Conservation (phyloP, 1,284 basidiomycete species). For the Leccinum brunneo-olivaceum region DNA sequence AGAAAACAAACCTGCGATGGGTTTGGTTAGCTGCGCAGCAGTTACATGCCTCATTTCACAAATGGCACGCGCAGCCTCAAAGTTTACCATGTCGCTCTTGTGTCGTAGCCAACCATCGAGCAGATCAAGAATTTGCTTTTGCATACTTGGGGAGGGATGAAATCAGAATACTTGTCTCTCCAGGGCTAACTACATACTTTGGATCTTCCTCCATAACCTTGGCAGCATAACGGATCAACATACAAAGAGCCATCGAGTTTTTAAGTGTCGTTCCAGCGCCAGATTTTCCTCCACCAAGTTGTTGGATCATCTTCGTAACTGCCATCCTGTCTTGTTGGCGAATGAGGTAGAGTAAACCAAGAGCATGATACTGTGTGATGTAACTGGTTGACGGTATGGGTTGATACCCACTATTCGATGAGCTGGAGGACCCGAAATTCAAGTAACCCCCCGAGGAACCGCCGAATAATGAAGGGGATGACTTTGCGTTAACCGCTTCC, state of each 20-base stretch:
- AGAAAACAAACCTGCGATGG: slow-evolving; percentile 69
- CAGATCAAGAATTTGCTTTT: slow-evolving; percentile 89
- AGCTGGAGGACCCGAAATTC: slow-evolving; percentile 55
- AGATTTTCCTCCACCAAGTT: slow-evolving; percentile 84
- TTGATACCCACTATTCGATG: slow-evolving; percentile 61
- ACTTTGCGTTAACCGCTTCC: slow-evolving; percentile 91
- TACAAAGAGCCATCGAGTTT: slow-evolving; percentile 98
- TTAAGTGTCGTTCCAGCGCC: slow-evolving; percentile 79
- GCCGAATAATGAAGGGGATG: slow-evolving; percentile 64
- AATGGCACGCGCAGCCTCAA: slow-evolving; percentile 95
- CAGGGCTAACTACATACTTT: slow-evolving; percentile 56
- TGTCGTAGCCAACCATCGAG: slow-evolving; percentile 95
- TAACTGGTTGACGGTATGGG: slow-evolving; percentile 82
- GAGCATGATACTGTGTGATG: slow-evolving; percentile 95
- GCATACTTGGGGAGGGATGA: slow-evolving; percentile 49
- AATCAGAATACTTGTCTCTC: neutral
- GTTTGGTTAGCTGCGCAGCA: slow-evolving; percentile 72
- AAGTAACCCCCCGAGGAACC: slow-evolving; percentile 57
- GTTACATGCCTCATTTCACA: slow-evolving; percentile 91
- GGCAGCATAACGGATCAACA: slow-evolving; percentile 96
- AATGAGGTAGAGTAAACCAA: slow-evolving; percentile 92
- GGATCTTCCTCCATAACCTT: slow-evolving; percentile 98
- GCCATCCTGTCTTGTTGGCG: slow-evolving; percentile 98
- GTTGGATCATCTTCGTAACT: slow-evolving; percentile 98
- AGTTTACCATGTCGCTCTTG: slow-evolving; percentile 99